These are phyloP conservation scores for Plasmodium berghei DNA, from an alignment of 169 alveolate species.

Conservation along the genomic window DNA sequence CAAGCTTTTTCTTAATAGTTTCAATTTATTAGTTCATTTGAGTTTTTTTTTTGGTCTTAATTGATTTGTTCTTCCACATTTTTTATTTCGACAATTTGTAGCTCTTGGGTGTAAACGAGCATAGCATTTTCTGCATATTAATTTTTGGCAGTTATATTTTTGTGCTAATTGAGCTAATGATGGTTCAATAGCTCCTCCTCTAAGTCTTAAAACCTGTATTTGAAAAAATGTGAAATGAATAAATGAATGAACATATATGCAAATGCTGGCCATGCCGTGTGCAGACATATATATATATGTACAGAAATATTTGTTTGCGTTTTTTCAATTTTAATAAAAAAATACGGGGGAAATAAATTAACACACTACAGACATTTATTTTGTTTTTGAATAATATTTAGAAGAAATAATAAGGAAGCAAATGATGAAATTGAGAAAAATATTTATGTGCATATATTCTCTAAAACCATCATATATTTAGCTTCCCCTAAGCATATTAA, in stretches of 20 bases:
- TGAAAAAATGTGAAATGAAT: background rate
- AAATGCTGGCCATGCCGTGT: background rate
- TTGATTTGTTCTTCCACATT: conserved; percentile 99
- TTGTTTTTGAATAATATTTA: too few relatives aligned
- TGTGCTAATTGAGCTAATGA: conserved; percentile 98
- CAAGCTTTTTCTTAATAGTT: background rate
- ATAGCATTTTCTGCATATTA: conserved; percentile 98
- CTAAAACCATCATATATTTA: too few relatives aligned
- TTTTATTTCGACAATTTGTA: conserved; percentile 99
- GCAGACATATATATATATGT: too few relatives aligned
- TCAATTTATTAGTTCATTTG: conserved; percentile 82
- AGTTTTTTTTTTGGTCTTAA: conserved; percentile 99
- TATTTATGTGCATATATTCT: too few relatives aligned
- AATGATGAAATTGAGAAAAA: too few relatives aligned
- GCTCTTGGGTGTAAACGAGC: conserved; percentile 99
- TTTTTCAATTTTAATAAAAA: too few relatives aligned
- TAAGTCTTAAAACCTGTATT: conserved; percentile 91
- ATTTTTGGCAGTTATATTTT: conserved; percentile 98
- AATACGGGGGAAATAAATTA: too few relatives aligned
- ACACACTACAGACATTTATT: too few relatives aligned
- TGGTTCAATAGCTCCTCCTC: conserved; percentile 99
- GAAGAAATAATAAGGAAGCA: too few relatives aligned
- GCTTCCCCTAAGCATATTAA: too few relatives aligned
- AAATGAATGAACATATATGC: background rate
- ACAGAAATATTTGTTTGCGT: too few relatives aligned